Conservation (phyloP, 169 alveolate genomes). For the Plasmodium fragile region DNA sequence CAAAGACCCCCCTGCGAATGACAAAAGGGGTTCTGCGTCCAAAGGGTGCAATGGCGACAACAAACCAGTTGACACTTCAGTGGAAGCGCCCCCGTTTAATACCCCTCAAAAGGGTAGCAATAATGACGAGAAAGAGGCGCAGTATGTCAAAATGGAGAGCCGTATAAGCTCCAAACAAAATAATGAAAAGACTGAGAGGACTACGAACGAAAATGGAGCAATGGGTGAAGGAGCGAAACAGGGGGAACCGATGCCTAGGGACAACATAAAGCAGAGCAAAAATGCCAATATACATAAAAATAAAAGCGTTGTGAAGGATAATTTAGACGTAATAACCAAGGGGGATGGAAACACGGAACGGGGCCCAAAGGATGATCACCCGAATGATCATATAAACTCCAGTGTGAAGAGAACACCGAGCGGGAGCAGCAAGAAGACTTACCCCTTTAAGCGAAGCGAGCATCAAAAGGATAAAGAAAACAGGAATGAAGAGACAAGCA, state of each 20-base stretch:
- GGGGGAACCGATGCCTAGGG: background rate
- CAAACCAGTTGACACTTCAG: background rate
- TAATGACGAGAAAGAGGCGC: background rate
- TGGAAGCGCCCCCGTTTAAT: background rate
- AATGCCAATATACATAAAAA: background rate
- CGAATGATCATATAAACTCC: background rate
- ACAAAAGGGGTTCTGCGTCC: background rate
- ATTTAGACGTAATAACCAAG: constrained; percentile 18
- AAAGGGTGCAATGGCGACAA: background rate
- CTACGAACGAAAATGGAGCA: background rate
- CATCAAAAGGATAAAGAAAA: constrained; percentile 21
- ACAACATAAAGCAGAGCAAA: background rate
- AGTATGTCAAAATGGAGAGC: background rate
- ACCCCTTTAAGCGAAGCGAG: constrained; percentile 8
- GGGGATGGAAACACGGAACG: background rate
- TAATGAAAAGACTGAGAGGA: background rate
- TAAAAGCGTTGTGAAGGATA: background rate
- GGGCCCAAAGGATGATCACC: background rate
- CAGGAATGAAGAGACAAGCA: constrained; percentile 4
- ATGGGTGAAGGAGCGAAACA: background rate
- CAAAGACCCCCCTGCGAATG: background rate
- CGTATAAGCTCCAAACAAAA: background rate
- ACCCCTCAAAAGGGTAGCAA: background rate
- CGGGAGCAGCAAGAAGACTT: background rate
- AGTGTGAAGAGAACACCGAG: background rate